phyloP scores from a whole-genome alignment of 2,329 filamentous ascomycete species.

The Fusarium floridanum region DNA sequence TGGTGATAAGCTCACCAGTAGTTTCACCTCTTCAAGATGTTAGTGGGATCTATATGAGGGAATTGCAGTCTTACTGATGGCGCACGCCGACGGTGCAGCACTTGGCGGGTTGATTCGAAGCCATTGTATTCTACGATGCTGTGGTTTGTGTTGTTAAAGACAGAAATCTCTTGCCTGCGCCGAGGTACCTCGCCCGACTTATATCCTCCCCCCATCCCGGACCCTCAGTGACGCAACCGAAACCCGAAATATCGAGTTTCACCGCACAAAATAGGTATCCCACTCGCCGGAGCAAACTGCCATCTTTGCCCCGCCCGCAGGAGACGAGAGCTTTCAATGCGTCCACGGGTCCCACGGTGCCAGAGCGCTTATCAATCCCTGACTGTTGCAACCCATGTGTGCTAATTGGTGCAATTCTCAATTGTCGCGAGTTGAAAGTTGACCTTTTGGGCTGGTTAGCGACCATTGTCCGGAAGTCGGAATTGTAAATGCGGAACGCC shows the following conservation, averaged over 20 bases:
- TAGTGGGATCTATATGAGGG: background rate
- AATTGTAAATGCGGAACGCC: constrained; percentile 1
- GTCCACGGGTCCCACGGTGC: background rate
- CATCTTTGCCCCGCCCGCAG: constrained; percentile 22
- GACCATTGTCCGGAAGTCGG: background rate
- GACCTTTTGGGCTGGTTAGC: background rate
- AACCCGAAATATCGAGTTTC: constrained; percentile 9
- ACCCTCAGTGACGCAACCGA: constrained; percentile 39
- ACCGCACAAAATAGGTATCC: constrained; percentile 1
- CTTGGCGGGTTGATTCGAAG: constrained; percentile 63
- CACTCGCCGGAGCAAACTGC: constrained; percentile 14
- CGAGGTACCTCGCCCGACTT: constrained; percentile 19
- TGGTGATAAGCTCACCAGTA: constrained; percentile 60
- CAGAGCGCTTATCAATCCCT: constrained; percentile 27
- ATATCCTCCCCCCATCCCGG: constrained; percentile 24
- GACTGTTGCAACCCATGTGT: background rate
- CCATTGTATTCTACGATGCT: constrained; percentile 54
- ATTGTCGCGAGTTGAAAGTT: background rate
- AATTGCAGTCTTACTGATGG: constrained; percentile 61
- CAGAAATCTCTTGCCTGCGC: background rate
- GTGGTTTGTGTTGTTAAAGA: background rate
- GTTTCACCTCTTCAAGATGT: constrained; percentile 59
- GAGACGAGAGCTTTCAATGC: background rate
- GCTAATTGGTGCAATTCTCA: constrained; percentile 10
- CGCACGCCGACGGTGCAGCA: constrained; percentile 67